A percentile compares a stretch with the other conserved stretches of the same genome.
phyloP scores from a whole-genome alignment of 345 rosid genomes.

The Citrus sinensis region DNA sequence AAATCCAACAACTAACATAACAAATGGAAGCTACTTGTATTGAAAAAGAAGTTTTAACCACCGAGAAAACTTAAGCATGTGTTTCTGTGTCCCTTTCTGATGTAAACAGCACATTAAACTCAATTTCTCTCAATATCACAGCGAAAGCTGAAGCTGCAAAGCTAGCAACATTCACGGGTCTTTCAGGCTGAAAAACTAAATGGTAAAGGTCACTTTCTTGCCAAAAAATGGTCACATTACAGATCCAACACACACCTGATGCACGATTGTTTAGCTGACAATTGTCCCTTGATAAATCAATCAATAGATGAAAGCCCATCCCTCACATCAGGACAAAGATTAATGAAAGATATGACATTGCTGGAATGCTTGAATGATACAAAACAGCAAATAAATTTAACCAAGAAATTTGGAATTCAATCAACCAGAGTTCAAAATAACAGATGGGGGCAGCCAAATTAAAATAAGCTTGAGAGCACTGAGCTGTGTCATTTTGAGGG shows the following conservation, averaged over 20 bases:
- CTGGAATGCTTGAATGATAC: not conserved
- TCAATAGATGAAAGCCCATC: not conserved
- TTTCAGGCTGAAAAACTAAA: too few species aligned
- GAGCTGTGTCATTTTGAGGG: not conserved
- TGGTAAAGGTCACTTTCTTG: conserved; percentile 6
- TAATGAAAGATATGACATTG: not conserved
- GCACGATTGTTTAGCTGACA: not conserved
- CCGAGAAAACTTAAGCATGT: not conserved
- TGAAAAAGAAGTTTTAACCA: conserved; percentile 23
- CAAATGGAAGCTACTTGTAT: not conserved
- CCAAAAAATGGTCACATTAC: conserved; percentile 13
- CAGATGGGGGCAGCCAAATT: not conserved
- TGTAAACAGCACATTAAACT: not conserved
- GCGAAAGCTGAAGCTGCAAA: not conserved
- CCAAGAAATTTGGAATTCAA: not conserved
- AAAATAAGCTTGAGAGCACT: not conserved
- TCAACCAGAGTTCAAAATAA: not conserved
- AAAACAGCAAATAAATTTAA: not conserved
- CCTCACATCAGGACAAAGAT: not conserved
- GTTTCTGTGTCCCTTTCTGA: conserved; percentile 6
- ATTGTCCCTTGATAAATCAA: conserved; percentile 2
- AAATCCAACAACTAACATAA: conserved; percentile 10
- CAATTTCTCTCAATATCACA: not conserved
- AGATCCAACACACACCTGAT: not conserved
- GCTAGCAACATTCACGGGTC: too few species aligned